Evolutionary conservation across 2,329 filamentous ascomycete genomes (phyloP), one percentile per base, ranked within the genome.

Genomic region (Microcyclospora tardicrescens): DNA sequence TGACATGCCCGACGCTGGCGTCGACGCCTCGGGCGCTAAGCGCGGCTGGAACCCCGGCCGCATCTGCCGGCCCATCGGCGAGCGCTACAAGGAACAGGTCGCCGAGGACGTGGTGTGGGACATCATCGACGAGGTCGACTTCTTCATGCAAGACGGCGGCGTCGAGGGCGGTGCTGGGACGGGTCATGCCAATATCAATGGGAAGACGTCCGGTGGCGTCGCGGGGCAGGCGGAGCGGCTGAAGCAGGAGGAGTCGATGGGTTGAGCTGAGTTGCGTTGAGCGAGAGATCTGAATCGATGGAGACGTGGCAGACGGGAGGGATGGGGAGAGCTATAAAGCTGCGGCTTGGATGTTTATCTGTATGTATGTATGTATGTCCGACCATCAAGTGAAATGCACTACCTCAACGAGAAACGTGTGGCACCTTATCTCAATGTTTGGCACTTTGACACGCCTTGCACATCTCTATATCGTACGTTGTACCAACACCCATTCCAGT

Each of bases 31-130:
- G 14, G 48, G 45, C 5, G 38, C 38, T 14, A 45, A 48, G 37
- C 37, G 39, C n/a, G 55, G 48, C n/a, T 57, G 50, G 51, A 52
- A 53, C 34, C 52, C 54, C 2, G 48, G 55, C 1, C 53, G 61
- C 10, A 54, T 49, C 29, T 49, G 79, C 1, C 71, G 75, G 28
- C 68, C 83, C 1, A 67, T 94, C 15, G 73, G 76, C 6, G 83
- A 93, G 44, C 75, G 91, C 27, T 96, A 86, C 61, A 76, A 78
- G 42, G 87, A 98, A 57, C 89, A 96, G 65, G 87, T 98, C 44
- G 86, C 81, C 11, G 91, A 98, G 63, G 91, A 98, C 54, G 70
- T 95, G 16, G 73, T 94, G 24, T 94, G 86, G 58, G 91, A 98
- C 60, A 73, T 98, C 38, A 71, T 96, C 27, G 91, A 98, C 55